Evolutionary conservation across 306 rosid species (phyloP), one percentile per base, ranked within the genome.

Genomic region (Vigna hirtella): DNA sequence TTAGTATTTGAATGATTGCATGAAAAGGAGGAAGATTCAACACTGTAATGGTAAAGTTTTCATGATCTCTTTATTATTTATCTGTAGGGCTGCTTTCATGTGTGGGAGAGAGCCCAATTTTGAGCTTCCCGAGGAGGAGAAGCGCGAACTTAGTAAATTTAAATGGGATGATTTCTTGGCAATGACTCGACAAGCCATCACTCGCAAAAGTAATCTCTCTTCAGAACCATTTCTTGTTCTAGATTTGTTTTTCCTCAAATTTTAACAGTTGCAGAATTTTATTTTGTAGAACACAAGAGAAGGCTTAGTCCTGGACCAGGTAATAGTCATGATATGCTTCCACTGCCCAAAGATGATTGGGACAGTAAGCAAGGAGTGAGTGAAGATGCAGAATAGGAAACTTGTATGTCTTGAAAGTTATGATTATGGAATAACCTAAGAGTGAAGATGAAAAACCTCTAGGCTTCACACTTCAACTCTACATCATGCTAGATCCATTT

Each of bases 31-130:
- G 56, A 55, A 67, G 22, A 53, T 14, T 77, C 32, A 34, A 34
- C 48, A 28, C 49, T 78, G 40, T 26, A 30, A 28, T 58, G 32
- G 42, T 34, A 36, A 70, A 34, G 58, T 51, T 59, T 43, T 49
- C 47, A 16, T 79, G 9, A 9, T 42, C 45, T 8, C 8, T 8
- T 2, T 55, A 7, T 51, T 59, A 7, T 51, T 59, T 77, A 45
- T 80, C 45, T 76, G 2, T 80, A 94, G 98, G 86, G 98, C 98
- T 67, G 98, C 98, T 78, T 94, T 86, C 88, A 93, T 94, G 92
- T 94, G 98, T 18, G 96, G 97, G 58, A 87, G 98, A 84, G 98
- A 94, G 61, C 98, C 98, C 0, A 94, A 94, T 82, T 92, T 88
- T 1, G 97, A 94, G 86, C 95, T 94, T 63, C 73, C 92, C 0